Evolutionary conservation across 164 flowering plant genomes (phyloP).

Genomic region (Tetracentron sinense): DNA sequence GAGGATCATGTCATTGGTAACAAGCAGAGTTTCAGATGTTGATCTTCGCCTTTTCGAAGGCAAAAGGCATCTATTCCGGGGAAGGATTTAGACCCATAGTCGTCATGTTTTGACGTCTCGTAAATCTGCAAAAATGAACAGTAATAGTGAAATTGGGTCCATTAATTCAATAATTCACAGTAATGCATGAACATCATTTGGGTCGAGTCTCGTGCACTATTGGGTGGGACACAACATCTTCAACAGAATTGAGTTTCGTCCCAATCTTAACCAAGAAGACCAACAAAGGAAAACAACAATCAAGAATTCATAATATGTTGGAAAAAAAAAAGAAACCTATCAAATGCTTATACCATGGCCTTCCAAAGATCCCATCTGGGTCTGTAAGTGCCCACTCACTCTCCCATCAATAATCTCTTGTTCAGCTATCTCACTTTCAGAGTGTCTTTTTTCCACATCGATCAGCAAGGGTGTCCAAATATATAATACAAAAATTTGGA

Average conservation of each 20-base stretch:
- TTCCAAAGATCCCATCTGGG: constrained; percentile 50
- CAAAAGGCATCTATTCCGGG: constrained; percentile 69
- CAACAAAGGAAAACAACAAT: too few relatives aligned
- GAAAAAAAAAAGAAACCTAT: constrained; percentile 33
- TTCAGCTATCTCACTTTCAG: constrained; percentile 52
- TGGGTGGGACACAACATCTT: too few relatives aligned
- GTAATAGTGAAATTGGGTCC: background rate
- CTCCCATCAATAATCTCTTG: constrained; percentile 76
- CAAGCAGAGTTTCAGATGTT: too few relatives aligned
- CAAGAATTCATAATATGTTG: too few relatives aligned
- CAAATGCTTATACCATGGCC: constrained; percentile 79
- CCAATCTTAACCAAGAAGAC: too few relatives aligned
- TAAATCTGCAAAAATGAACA: constrained; percentile 45
- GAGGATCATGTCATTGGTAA: too few relatives aligned
- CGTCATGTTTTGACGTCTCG: constrained; percentile 54
- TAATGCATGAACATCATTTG: too few relatives aligned
- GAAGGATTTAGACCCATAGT: constrained; percentile 62
- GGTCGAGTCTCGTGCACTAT: too few relatives aligned
- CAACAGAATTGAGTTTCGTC: too few relatives aligned
- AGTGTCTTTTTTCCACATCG: constrained; percentile 31
- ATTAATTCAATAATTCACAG: too few relatives aligned
- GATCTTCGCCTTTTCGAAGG: constrained; percentile 49
- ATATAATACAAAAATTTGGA: too few relatives aligned
- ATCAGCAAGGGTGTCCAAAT: too few relatives aligned
- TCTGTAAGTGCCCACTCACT: constrained; percentile 75